phyloP scores from a whole-genome alignment of 2,329 filamentous ascomycete genomes.

The Aureobasidium pullulans region DNA sequence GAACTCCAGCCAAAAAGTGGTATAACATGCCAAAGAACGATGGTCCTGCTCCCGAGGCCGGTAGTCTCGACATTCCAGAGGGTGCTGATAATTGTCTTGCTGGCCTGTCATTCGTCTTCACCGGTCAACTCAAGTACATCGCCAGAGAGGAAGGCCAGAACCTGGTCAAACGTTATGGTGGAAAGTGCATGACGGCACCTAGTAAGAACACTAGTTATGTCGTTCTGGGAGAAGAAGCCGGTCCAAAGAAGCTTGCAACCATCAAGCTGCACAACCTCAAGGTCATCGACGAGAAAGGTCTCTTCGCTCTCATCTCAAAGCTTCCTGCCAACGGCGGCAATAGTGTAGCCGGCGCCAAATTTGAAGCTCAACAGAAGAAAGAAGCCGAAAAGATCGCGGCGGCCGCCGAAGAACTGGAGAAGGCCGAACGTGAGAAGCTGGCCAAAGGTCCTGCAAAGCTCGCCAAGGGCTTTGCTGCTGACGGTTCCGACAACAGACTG shows the following conservation, averaged over 20 bases:
- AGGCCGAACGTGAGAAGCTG: slow-evolving; percentile 58
- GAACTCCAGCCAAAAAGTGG: slow-evolving; percentile 66
- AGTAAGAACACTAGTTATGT: slow-evolving; percentile 94
- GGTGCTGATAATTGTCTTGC: slow-evolving; percentile 85
- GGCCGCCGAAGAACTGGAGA: slow-evolving; percentile 78
- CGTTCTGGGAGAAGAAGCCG: slow-evolving; percentile 82
- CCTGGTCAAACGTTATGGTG: slow-evolving; percentile 87
- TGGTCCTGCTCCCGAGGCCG: slow-evolving; percentile 54
- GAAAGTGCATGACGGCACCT: slow-evolving; percentile 76
- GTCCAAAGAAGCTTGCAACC: slow-evolving; percentile 84
- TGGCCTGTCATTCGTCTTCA: slow-evolving; percentile 91
- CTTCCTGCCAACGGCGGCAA: slow-evolving; percentile 82
- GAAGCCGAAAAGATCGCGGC: slow-evolving; percentile 77
- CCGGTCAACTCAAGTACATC: slow-evolving; percentile 72
- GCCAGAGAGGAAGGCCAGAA: slow-evolving; percentile 77
- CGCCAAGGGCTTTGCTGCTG: slow-evolving; percentile 21
- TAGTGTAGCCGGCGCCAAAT: slow-evolving; percentile 79
- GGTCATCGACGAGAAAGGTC: slow-evolving; percentile 86
- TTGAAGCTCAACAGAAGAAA: slow-evolving; percentile 73
- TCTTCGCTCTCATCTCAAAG: slow-evolving; percentile 75
- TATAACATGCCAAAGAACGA: slow-evolving; percentile 55
- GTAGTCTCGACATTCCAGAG: slow-evolving; percentile 64
- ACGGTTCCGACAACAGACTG: slow-evolving; percentile 54
- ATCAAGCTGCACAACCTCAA: slow-evolving; percentile 75
- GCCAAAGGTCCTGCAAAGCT: slow-evolving; percentile 34